phyloP scores from a whole-genome alignment of 1,139 yeast species.

The Saccharomyces hybrid region DNA sequence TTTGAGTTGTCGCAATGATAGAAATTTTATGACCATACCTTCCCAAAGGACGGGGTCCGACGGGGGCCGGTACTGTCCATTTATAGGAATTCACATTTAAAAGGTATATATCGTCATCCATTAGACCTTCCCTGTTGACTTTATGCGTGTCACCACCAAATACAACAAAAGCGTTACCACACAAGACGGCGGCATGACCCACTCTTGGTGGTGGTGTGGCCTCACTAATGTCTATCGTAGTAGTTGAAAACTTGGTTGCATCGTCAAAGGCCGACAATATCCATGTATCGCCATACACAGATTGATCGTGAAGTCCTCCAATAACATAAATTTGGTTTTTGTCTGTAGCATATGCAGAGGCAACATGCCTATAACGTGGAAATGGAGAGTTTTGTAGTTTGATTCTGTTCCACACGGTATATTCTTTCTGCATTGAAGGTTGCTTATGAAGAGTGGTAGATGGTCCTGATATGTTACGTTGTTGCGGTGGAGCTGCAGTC shows the following conservation, averaged over 20 bases:
- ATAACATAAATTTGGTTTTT: conserved; percentile 78
- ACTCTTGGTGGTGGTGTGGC: conserved; percentile 91
- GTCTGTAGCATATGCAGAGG: conserved; percentile 66
- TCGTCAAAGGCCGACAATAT: conserved; percentile 46
- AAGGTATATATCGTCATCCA: conserved; percentile 82
- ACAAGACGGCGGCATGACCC: conserved; percentile 86
- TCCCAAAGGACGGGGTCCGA: conserved; percentile 79
- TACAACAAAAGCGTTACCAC: conserved; percentile 91
- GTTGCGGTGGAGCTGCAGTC: conserved; percentile 25
- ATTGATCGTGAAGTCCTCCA: conserved; percentile 92
- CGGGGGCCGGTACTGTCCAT: conserved; percentile 85
- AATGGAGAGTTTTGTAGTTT: conserved; percentile 75
- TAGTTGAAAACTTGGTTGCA: conserved; percentile 42
- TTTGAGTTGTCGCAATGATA: conserved; percentile 51
- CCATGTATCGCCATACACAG: conserved; percentile 96
- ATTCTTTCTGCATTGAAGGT: conserved; percentile 13
- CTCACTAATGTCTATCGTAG: conserved; percentile 59
- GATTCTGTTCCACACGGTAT: conserved; percentile 68
- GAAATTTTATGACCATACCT: conserved; percentile 86
- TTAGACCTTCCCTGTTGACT: conserved; percentile 67
- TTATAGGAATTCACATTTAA: conserved; percentile 84
- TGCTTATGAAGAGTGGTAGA: conserved; percentile 15
- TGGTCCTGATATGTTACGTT: conserved; percentile 28
- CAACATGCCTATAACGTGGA: conserved; percentile 91
- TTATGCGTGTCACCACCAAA: conserved; percentile 96